Evolutionary conservation across 1,139 yeast species (phyloP), one percentile per base, ranked within the genome.

Genomic region (Pichia sp.): DNA sequence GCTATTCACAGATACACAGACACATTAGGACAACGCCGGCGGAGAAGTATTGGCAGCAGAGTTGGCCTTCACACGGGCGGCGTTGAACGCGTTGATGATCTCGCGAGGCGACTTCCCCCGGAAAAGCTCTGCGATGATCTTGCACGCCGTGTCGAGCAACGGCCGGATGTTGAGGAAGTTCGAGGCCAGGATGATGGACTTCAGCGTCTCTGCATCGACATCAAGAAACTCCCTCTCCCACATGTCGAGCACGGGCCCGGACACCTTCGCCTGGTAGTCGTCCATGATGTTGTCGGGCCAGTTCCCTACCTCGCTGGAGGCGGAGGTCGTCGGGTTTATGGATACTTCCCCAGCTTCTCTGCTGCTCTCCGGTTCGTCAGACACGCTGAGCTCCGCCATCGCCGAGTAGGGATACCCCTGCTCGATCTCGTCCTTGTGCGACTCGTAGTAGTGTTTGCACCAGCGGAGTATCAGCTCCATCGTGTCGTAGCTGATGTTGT

Each of bases 201-300:
- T 90, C 60, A 93, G 78, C 95, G 91, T 87, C 66, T 91, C 96
- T 68, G 93, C 96, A 70, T 93, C 98, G 39, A 91, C 96, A 62
- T 88, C 86, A 65, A 93, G 78, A 69, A 91, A 93, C 66, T 86
- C 87, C 68, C 87, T 86, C 70, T 91, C 98, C 98, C 98, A 93
- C 55, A 88, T 90, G 59, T 86, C 91, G 50, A 90, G 82, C 0
- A 90, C 88, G 2, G 85, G 76, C 3, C 62, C 84, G 84, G 64
- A 86, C 83, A 21, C 73, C 78, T 25, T 79, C 79, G 49, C 22
- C 25, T 44, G 42, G 23, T 47, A 47, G 7, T 76, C 74, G 41
- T 74, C 78, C 54, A 64, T 65, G n/a, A 67, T 68, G 23, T 61
- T 64, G 8, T 62, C 69, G 7, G 60, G 58, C 49, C 62, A 63